Percentiles rank a stretch among this genome's conserved stretches.
Conservation (phyloP, 495 filamentous ascomycete genomes). For the Penicillium desertorum region DNA sequence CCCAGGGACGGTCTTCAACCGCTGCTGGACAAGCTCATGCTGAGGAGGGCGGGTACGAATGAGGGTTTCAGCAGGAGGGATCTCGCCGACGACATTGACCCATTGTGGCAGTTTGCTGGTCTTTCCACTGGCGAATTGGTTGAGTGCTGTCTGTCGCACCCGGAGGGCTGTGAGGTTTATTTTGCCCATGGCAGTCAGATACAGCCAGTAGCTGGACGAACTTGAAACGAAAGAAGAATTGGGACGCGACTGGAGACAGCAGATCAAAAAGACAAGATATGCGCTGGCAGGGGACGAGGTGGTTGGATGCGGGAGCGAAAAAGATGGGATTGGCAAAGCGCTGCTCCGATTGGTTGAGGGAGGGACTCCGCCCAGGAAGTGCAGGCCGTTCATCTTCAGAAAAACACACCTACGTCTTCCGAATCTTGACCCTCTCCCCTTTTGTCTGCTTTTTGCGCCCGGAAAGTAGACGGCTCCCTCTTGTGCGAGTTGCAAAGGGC, state of each 20-base stretch:
- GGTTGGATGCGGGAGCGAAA: constrained; percentile 32
- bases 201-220: background rate
- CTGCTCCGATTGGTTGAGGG: constrained; percentile 42
- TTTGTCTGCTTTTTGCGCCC: constrained; percentile 16
- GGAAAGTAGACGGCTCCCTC: constrained; percentile 17
- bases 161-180: constrained; percentile 71
- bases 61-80: constrained; percentile 78
- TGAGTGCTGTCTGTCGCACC: constrained; percentile 65
- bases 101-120: constrained; percentile 62
- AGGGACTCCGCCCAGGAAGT: constrained; percentile 42
- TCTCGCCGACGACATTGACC: constrained; percentile 68
- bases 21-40: constrained; percentile 56
- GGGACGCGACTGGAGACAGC: constrained; percentile 3
- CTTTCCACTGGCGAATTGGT: constrained; percentile 53
- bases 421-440: constrained; percentile 7
- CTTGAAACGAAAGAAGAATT: background rate
- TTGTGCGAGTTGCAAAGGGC: constrained; percentile 23
- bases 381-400: constrained; percentile 28
- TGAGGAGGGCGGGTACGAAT: constrained; percentile 66
- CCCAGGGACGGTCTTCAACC: constrained; percentile 42
- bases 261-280: constrained; percentile 6
- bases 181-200: constrained; percentile 55
- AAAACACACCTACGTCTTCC: constrained; percentile 25
- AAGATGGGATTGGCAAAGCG: constrained; percentile 41
- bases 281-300: constrained; percentile 14